phyloP scores from a whole-genome alignment of 768 basidiomycete species.

The Mycena polygramma region DNA sequence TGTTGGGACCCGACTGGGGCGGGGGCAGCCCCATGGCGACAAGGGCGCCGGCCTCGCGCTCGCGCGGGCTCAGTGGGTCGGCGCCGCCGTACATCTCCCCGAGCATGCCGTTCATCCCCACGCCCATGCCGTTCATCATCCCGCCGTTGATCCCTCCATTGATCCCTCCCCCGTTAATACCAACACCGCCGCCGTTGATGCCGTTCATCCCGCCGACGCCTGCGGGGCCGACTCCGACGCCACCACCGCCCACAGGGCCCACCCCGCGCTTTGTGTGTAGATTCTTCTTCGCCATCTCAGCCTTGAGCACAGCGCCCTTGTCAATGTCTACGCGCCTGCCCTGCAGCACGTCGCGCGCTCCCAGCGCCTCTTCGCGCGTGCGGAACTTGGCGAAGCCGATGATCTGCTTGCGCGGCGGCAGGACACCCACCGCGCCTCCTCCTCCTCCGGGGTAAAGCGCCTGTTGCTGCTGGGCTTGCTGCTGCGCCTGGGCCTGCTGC shows the following conservation, averaged over 20 bases:
- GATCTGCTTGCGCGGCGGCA: conserved; percentile 90
- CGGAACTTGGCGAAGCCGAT: conserved; percentile 99
- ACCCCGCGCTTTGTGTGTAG: conserved; percentile 94
- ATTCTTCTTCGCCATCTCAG: conserved; percentile 99
- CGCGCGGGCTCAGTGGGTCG: conserved; percentile 55
- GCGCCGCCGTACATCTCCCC: conserved; percentile 1
- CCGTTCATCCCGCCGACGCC: conserved; percentile 24
- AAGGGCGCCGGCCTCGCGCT: conserved; percentile 61
- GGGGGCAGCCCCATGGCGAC: conserved; percentile 61
- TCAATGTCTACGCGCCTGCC: conserved; percentile 93
- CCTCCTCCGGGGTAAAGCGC: no score
- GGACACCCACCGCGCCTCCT: conserved; percentile 32
- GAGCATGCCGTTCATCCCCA: conserved; percentile 8
- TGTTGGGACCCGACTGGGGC: not conserved
- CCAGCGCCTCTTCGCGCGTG: conserved; percentile 86
- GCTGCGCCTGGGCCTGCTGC: not conserved
- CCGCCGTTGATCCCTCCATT: conserved; percentile 13
- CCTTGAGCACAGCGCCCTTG: conserved; percentile 93
- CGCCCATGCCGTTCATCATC: conserved; percentile 23
- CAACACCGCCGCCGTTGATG: conserved; percentile 22
- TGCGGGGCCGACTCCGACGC: conserved; percentile 30
- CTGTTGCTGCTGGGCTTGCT: not conserved
- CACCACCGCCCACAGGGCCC: conserved; percentile 63
- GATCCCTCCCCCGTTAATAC: conserved; percentile 1
- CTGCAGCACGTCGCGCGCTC: conserved; percentile 89